Base-by-base conservation (phyloP, 352 stramenopile species). In the Globisporangium lucens region DNA sequence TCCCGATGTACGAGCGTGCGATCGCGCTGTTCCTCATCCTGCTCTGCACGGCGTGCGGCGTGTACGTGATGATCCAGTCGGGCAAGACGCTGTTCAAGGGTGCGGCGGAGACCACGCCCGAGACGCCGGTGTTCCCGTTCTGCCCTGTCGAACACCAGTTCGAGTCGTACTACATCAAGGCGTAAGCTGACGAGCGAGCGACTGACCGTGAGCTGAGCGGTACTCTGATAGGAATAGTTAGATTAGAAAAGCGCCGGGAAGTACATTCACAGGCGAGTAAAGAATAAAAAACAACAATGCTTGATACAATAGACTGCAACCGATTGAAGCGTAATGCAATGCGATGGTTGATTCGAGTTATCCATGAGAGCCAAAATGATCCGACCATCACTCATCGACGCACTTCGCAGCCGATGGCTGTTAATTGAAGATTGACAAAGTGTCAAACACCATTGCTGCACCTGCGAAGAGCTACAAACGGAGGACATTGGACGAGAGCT, bases 1-100 rank as follows among this genome's bases (percentile, higher is more conserved):
- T 77, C 35, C 69, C 69, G 24, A 3, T 77, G 8, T 76, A 65
- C 33, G 70, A 77, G 29, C 69, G 68, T 15, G 65, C 49, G 2
- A 29, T 41, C 30, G 72, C 65, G 35, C 15, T 77, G 17, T 17
- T 76, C n/a, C 47, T 75, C 53, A 58, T 77, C 46, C 35, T 69
- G 13, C 57, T 77, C 7, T 77, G 70, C 63, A 55, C 61, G 4
- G 52, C n/a, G 13, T 65, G 73, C 30, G 72, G 69, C 30, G 33
- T 70, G 20, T 77, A 77, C 27, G 70, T 77, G 27, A 59, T 62
- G 55, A 52, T 63, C 58, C 27, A 67, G 51, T 29, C 66, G 7
- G 66, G 66, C 51, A 71, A 71, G 22, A 46, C 38, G 59, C 66
- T 71, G 7, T 71, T 71, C 53, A 13, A 46, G 10, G 38, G 38